A percentile compares a stretch with the other conserved stretches of the same genome.
phyloP scores from a whole-genome alignment of 768 basidiomycete genomes.

The Coprinopsis marcescibilis region DNA sequence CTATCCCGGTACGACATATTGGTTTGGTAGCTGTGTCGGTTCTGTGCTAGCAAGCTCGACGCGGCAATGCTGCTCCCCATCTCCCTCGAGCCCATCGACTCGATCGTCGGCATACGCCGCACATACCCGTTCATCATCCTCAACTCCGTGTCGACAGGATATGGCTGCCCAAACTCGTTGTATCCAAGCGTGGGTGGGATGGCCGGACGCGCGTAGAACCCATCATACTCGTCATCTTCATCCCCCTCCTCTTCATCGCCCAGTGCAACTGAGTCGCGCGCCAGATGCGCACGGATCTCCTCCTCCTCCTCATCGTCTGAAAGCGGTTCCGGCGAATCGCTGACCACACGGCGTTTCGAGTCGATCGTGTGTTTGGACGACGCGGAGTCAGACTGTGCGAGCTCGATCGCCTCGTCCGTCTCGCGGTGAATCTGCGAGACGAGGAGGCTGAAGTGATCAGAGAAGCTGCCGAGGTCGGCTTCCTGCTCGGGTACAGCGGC shows the following conservation, averaged over 20 bases:
- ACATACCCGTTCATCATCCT: slow-evolving; percentile 59
- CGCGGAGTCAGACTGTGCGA: slow-evolving; percentile 24
- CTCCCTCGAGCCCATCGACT: slow-evolving; percentile 68
- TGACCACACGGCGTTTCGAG: no score
- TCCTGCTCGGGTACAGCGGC: slow-evolving; percentile 6
- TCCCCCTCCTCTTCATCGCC: neutral
- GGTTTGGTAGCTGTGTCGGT: slow-evolving; percentile 11
- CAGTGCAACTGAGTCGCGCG: neutral
- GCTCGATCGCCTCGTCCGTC: slow-evolving; percentile 41
- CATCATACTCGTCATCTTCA: slow-evolving; percentile 18
- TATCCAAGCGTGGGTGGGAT: slow-evolving; percentile 30
- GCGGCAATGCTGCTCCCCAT: slow-evolving; percentile 26
- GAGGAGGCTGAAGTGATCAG: slow-evolving; percentile 45
- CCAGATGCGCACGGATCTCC: no score
- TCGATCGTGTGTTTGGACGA: slow-evolving; percentile 14
- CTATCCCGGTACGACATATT: slow-evolving; percentile 19
- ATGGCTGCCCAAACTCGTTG: slow-evolving; percentile 44
- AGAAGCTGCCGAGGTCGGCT: slow-evolving; percentile 36
- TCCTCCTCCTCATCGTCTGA: neutral
- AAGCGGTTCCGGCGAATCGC: no score
- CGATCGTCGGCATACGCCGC: slow-evolving; percentile 77
- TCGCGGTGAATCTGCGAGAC: slow-evolving; percentile 48
- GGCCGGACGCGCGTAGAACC: slow-evolving; percentile 22
- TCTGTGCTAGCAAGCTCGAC: slow-evolving; percentile 16
- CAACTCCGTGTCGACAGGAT: slow-evolving; percentile 46